Conservation (phyloP, 148 eudicot species). For the Pharnaceum exiguum region DNA sequence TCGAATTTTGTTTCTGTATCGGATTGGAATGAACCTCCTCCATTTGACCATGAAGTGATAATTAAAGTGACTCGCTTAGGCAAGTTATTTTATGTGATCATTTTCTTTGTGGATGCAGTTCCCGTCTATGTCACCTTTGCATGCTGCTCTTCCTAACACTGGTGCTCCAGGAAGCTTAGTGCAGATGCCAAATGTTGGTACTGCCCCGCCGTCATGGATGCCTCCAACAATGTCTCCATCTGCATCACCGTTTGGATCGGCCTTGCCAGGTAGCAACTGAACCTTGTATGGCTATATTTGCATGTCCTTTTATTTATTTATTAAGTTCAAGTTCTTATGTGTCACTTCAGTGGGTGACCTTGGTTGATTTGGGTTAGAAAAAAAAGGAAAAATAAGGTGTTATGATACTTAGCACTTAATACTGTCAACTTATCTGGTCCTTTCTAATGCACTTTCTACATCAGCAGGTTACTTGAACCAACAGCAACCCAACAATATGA, state of each 20-base stretch:
- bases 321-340: neutral
- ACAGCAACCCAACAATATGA: conserved; percentile 39
- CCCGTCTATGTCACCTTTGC: conserved; percentile 77
- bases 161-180: conserved; percentile 42
- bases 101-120: conserved; percentile 50
- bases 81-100: neutral
- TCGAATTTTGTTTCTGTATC: no score
- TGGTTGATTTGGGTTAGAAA: conserved; percentile 5
- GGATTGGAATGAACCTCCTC: no score
- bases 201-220: conserved; percentile 37
- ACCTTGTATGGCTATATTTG: neutral
- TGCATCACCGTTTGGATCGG: conserved; percentile 40
- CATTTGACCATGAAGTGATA: no score
- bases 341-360: neutral
- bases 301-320: neutral
- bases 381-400: no score
- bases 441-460: neutral
- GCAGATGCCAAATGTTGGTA: conserved; percentile 40
- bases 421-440: neutral
- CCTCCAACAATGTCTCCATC: conserved; percentile 37
- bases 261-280: conserved; percentile 26
- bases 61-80: neutral
- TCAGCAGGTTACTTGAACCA: conserved; percentile 68
- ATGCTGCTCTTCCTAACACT: conserved; percentile 61
- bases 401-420: no score